Evolutionary conservation across 2,329 filamentous ascomycete species (phyloP), one percentile per base, ranked within the genome.

Genomic region (Aspergillus arachidicola): DNA sequence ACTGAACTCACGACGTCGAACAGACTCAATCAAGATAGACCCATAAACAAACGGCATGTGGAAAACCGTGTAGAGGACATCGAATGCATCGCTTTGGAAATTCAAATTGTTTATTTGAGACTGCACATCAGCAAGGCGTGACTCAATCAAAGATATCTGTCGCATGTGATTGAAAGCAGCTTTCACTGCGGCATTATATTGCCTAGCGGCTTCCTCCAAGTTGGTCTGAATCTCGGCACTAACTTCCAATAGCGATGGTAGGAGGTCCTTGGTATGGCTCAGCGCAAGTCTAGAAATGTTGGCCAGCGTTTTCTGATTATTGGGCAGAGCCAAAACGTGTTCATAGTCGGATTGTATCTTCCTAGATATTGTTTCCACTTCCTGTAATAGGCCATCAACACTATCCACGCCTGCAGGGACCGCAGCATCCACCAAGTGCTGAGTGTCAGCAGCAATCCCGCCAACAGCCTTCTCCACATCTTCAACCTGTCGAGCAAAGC

Each of bases 311-410:
- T 89, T 89, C n/a, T 89, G 81, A 46, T 89, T 89, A 66, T 87
- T 87, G 1, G 87, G 82, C 66, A 93, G 89, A 6, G 86, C 84
- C 51, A 93, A 81, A 12, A 93, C 87, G 68, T 92, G 89, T 69
- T 93, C 90, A 73, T 93, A 92, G 77, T 98, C 95, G 6, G 90
- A 91, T 55, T 89, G 88, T 57, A 99, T 91, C 78, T 97, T 97
- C 71, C 89, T 93, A 58, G 89, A 89, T 60, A 98, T 84, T 0
- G 92, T 90, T 73, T 94, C 90, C 50, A 98, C 93, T 75, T 98
- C 95, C 65, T 93, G 86, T 57, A 95, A 82, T 7, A 97, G 81
- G 65, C 90, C 88, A 26, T 82, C 78, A 6, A 90, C 85, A 67
- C 94, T 91, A 56, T 87, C 84, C 54, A 88, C 74, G 6, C 85